phyloP scores from a whole-genome alignment of 2,329 filamentous ascomycete genomes.

The Hypomyces rosellus region DNA sequence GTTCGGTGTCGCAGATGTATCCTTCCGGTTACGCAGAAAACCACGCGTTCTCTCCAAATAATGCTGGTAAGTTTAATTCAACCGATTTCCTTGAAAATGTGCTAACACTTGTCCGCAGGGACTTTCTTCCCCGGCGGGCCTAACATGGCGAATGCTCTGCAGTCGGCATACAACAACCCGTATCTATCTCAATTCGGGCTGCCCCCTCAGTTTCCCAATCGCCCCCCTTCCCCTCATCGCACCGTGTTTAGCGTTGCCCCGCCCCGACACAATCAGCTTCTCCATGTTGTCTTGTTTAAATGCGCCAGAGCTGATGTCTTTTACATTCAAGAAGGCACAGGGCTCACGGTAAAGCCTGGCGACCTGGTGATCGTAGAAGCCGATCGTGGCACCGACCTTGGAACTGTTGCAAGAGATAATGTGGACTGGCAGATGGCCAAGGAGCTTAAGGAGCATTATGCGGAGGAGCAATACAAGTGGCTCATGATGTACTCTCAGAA shows the following conservation, averaged over 20 bases:
- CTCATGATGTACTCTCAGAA: conserved; percentile 96
- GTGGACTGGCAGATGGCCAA: conserved; percentile 84
- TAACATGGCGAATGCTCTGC: conserved; percentile 18
- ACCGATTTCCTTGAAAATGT: conserved; percentile 2
- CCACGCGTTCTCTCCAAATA: conserved; percentile 30
- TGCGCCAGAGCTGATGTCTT: conserved; percentile 93
- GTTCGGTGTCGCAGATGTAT: conserved; percentile 38
- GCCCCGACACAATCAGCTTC: conserved; percentile 59
- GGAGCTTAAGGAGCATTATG: conserved; percentile 82
- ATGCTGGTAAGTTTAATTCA: conserved; percentile 32
- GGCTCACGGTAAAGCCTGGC: conserved; percentile 80
- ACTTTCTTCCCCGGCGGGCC: conserved; percentile 22
- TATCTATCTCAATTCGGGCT: conserved; percentile 44
- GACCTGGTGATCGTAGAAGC: conserved; percentile 97
- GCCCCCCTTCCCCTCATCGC: conserved; percentile 55
- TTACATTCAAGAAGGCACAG: conserved; percentile 93
- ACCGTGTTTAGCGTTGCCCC: conserved; percentile 56
- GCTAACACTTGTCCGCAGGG: conserved; percentile 12
- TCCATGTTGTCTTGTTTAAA: conserved; percentile 94
- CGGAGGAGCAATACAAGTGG: conserved; percentile 96
- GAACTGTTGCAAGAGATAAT: conserved; percentile 83
- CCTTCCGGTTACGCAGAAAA: conserved; percentile 34
- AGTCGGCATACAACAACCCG: conserved; percentile 27
- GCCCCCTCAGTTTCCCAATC: conserved; percentile 38
- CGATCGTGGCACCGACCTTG: conserved; percentile 90